These are phyloP conservation scores for Lophiotrema nucula DNA, from an alignment of 495 filamentous ascomycete species.

Conservation along the genomic window DNA sequence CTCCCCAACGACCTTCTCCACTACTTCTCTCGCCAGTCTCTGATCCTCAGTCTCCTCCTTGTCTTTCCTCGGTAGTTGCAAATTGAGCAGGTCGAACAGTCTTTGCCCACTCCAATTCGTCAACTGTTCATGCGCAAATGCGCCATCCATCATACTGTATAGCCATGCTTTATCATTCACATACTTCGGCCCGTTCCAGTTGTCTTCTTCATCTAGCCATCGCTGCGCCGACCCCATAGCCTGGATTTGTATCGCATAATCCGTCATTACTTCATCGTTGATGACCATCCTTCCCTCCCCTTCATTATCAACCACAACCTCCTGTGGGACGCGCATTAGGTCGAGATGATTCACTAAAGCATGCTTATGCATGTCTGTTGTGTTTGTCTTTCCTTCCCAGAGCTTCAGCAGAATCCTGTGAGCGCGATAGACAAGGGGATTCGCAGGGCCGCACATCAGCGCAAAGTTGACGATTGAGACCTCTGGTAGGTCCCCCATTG, in stretches of 20 bases:
- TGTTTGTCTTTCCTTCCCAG: slow-evolving; percentile 53
- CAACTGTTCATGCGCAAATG: slow-evolving; percentile 53
- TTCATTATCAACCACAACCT: slow-evolving; percentile 25
- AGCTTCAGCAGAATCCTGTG: slow-evolving; percentile 51
- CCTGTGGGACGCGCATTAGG: slow-evolving; percentile 36
- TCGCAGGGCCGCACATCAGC: slow-evolving; percentile 44
- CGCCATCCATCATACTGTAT: slow-evolving; percentile 51
- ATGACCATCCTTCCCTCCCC: slow-evolving; percentile 32
- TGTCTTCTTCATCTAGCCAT: slow-evolving; percentile 49
- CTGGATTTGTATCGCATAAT: slow-evolving; percentile 46
- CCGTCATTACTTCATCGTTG: slow-evolving; percentile 42
- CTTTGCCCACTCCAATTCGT: slow-evolving; percentile 51
- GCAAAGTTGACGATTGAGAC: slow-evolving; percentile 52
- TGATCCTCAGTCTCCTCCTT: slow-evolving; percentile 52
- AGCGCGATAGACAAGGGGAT: slow-evolving; percentile 51
- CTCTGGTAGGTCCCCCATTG: slow-evolving; percentile 39
- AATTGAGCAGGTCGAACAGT: slow-evolving; percentile 53
- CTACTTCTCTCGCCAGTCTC: slow-evolving; percentile 43
- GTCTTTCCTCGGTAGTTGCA: slow-evolving; percentile 46
- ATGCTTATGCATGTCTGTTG: slow-evolving; percentile 52
- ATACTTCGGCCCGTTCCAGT: slow-evolving; percentile 57
- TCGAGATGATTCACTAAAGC: slow-evolving; percentile 48
- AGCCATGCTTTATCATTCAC: slow-evolving; percentile 38
- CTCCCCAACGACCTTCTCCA: slow-evolving; percentile 46
- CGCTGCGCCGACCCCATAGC: slow-evolving; percentile 52